phyloP scores from a whole-genome alignment of 345 rosid genomes.

The Gossypium mustelinum region DNA sequence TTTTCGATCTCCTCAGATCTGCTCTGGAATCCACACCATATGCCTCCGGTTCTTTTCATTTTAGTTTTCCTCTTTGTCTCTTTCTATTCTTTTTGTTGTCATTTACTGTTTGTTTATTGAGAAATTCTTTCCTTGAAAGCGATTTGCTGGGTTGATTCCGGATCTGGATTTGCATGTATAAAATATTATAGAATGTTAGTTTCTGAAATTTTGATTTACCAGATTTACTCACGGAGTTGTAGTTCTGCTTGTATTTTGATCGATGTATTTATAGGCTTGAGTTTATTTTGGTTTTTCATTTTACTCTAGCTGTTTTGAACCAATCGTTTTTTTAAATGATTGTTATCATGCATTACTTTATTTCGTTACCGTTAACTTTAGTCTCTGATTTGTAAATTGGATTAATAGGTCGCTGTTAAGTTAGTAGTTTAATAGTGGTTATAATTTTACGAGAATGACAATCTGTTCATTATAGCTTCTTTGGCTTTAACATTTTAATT shows the following conservation, averaged over 20 bases:
- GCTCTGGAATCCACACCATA: not conserved
- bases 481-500: not conserved
- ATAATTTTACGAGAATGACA: not conserved
- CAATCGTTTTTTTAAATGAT: not conserved
- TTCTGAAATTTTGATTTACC: not conserved
- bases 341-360: not conserved
- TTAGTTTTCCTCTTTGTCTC: not conserved
- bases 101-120: not conserved
- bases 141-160: not conserved
- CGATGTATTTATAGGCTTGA: not conserved
- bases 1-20: conserved; percentile 4
- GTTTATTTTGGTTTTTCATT: not conserved
- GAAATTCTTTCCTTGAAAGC: not conserved
- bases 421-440: not conserved
- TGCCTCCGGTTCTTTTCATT: not conserved
- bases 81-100: not conserved
- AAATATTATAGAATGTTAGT: not conserved
- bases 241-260: not conserved
- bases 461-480: not conserved
- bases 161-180: conserved; percentile 2
- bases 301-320: not conserved
- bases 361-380: not conserved
- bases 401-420: not conserved
- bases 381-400: not conserved
- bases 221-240: not conserved